Evolutionary conservation across 1,139 yeast species (phyloP).

Genomic region (Hyphopichia buzzinii): DNA sequence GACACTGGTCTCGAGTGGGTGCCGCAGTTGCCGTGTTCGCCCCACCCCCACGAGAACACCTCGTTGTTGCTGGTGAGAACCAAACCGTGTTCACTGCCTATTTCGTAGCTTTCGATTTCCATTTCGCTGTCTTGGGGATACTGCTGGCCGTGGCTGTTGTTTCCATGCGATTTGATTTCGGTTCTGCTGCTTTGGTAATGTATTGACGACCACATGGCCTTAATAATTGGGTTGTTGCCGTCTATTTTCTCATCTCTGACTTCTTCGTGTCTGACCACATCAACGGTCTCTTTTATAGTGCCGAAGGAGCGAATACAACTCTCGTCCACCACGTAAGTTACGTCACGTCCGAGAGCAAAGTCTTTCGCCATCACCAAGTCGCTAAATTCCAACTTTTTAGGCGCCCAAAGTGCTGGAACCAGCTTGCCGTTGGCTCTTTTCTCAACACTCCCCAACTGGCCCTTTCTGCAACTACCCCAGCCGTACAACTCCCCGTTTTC

Average conservation of each 20-base stretch:
- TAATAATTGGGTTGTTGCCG: conserved; percentile 15
- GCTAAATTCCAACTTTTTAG: conserved; percentile 20
- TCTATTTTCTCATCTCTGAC: no score
- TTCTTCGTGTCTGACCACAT: no score
- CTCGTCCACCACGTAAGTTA: conserved; percentile 25
- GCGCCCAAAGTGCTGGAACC: conserved; percentile 23
- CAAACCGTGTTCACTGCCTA: conserved; percentile 90
- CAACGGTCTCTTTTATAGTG: conserved; percentile 7
- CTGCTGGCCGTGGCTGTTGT: conserved; percentile 73
- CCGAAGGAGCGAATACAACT: no score
- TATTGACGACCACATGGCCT: conserved; percentile 81
- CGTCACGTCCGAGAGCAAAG: conserved; percentile 47
- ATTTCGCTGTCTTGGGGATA: conserved; percentile 24
- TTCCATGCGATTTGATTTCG: conserved; percentile 56
- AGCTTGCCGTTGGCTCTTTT: conserved; percentile 11
- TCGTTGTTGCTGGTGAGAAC: conserved; percentile 24
- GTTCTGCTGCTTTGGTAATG: conserved; percentile 47
- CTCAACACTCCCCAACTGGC: conserved; percentile 52
- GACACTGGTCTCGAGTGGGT: conserved; percentile 13
- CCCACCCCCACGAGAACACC: conserved; percentile 94
- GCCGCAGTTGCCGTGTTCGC: conserved; percentile 98
- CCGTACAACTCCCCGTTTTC: conserved; percentile 53
- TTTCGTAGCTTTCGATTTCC: conserved; percentile 23
- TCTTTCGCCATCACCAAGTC: conserved; percentile 3
- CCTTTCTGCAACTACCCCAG: conserved; percentile 82